Conservation (phyloP, 2,329 filamentous ascomycete genomes). For the Xylaria sp. region DNA sequence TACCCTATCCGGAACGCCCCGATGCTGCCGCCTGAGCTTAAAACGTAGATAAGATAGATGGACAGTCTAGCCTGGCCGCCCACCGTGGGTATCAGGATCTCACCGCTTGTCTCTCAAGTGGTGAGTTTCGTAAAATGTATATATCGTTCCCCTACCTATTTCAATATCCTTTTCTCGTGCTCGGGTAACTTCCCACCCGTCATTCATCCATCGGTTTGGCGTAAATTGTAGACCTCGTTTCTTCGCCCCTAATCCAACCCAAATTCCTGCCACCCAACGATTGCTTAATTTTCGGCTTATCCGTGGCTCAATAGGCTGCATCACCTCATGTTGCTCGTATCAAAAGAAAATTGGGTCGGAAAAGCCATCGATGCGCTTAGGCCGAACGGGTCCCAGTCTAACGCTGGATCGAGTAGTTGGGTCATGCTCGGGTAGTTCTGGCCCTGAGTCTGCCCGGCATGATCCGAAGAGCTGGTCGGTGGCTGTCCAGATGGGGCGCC, state of each 20-base stretch:
- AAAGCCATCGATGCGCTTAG: conserved; percentile 96
- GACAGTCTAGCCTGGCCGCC: conserved; percentile 38
- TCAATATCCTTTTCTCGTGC: background rate
- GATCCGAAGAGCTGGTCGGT: conserved; percentile 50
- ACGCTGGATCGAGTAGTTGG: conserved; percentile 77
- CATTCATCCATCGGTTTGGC: background rate
- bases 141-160: conserved; percentile 24
- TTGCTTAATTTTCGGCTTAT: background rate
- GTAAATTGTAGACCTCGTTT: background rate
- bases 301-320: background rate
- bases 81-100: conserved; percentile 43
- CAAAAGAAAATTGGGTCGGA: conserved; percentile 83
- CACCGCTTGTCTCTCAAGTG: conserved; percentile 34
- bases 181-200: background rate
- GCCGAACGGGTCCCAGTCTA: conserved; percentile 94
- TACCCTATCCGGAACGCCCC: conserved; percentile 37
- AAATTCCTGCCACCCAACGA: background rate
- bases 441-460: conserved; percentile 49
- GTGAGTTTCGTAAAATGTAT: conserved; percentile 33
- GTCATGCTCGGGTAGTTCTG: conserved; percentile 71
- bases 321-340: conserved; percentile 66
- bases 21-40: conserved; percentile 32
- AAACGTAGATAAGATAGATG: conserved; percentile 28
- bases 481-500: conserved; percentile 55
- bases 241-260: conserved; percentile 6